Evolutionary conservation across 2,329 filamentous ascomycete species (phyloP), one percentile per base, ranked within the genome.

Genomic region (Albophoma yamanashiensis): DNA sequence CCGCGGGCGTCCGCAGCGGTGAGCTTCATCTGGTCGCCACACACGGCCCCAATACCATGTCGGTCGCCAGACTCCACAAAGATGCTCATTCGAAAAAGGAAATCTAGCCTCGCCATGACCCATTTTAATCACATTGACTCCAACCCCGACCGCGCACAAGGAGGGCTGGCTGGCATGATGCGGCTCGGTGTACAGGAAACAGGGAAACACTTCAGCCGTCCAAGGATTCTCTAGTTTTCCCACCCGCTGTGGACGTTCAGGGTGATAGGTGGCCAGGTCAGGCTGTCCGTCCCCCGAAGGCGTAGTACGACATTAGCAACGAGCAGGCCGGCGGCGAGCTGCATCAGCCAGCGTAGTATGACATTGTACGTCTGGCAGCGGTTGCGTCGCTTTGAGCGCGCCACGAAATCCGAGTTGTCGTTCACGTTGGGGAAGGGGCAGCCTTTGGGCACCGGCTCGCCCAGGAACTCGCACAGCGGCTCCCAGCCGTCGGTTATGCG

Each of bases 381-480:
- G 67, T 73, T 73, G 40, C 71, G 65, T 36, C 67, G 65, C 40
- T 69, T 67, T 34, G 69, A 71, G 40, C 70, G 68, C 4, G 63
- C 60, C 7, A 74, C 71, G 64, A 75, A 72, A 62, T 70, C 71
- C 25, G 68, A 69, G 63, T 71, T 71, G 63, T 69, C 68, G 64
- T 73, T 73, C 67, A 68, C 68, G 59, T 72, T 70, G 61, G 72
- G 71, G 57, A 82, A 73, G 31, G 68, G 50, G 43, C 61, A 58
- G 27, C 64, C 63, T 67, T 69, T 68, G 22, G 74, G 75, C 20
- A 74, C 62, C 1, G 70, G 63, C 59, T 73, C 68, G 39, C 69
- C 72, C 14, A 70, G 57, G 61, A 76, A 75, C 39, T 69, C 55
- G 62, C 74, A 76, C 47, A 76, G 66, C 1, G 75, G 71, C 60